A percentile compares a stretch with the other conserved stretches of the same genome.
Conservation (phyloP, 108 stramenopile genomes). For the Skeletonema marinoi region DNA sequence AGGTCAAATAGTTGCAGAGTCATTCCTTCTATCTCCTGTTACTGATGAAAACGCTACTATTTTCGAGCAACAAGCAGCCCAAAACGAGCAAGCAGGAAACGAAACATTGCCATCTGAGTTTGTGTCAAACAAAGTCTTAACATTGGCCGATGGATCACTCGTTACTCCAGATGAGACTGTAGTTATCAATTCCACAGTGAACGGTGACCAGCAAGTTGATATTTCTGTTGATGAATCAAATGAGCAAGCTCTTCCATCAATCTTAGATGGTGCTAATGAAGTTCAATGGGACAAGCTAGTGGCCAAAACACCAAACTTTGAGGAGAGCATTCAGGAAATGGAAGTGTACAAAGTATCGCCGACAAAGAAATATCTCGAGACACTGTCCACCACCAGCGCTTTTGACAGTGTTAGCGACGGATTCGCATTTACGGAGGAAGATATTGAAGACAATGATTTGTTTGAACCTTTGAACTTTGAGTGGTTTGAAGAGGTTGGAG, state of each 20-base stretch:
- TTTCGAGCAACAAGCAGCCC: background rate
- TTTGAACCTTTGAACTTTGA: slow-evolving; percentile 22
- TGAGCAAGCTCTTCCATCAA: background rate
- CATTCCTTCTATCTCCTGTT: slow-evolving; percentile 15
- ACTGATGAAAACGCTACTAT: background rate
- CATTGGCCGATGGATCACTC: slow-evolving; percentile 20
- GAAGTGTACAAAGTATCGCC: slow-evolving; percentile 14
- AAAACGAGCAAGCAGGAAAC: background rate
- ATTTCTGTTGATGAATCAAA: background rate
- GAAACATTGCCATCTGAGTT: background rate
- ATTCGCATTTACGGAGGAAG: background rate
- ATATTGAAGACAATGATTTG: slow-evolving; percentile 23
- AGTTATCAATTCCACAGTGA: background rate
- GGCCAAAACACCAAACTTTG: slow-evolving; percentile 27
- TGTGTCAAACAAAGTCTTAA: slow-evolving; percentile 18
- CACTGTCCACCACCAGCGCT: background rate
- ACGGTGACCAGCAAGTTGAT: background rate
- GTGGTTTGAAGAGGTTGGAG: slow-evolving; percentile 65
- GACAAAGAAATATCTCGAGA: background rate
- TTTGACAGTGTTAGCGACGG: background rate
- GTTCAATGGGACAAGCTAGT: slow-evolving; percentile 18
- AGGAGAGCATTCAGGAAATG: slow-evolving; percentile 21
- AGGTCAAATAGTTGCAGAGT: slow-evolving; percentile 27
- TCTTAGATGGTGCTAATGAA: slow-evolving; percentile 13
- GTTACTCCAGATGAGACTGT: slow-evolving; percentile 13